Conservation (phyloP, 1,139 yeast species). For the Saccharomycopsis hybrid region DNA sequence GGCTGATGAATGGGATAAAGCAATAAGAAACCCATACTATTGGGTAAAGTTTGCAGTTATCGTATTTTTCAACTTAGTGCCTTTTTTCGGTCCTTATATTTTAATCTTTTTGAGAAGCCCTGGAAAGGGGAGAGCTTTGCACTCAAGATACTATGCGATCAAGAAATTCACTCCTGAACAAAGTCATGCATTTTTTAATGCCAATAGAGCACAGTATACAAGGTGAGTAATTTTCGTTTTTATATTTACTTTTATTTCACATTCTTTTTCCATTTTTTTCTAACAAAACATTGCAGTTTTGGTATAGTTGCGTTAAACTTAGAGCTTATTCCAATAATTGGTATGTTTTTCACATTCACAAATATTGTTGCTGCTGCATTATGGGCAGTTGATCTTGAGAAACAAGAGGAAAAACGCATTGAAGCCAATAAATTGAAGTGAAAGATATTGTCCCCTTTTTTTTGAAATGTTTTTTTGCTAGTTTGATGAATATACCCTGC, state of each 20-base stretch:
- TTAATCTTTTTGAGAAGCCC: slow-evolving; percentile 53
- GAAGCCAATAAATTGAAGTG: slow-evolving; percentile 8
- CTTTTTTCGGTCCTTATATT: slow-evolving; percentile 55
- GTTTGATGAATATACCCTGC: too few species aligned
- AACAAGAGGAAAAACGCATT: slow-evolving; percentile 16
- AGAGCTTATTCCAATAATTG: slow-evolving; percentile 56
- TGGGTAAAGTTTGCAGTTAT: slow-evolving; percentile 24
- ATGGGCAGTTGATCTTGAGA: slow-evolving; percentile 46
- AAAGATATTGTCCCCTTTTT: too few species aligned
- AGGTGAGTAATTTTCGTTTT: too few species aligned
- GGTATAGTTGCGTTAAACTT: slow-evolving; percentile 54
- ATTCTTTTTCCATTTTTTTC: too few species aligned
- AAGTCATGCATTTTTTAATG: slow-evolving; percentile 26
- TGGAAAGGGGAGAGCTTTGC: slow-evolving; percentile 49
- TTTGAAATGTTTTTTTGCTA: too few species aligned
- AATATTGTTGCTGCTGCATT: slow-evolving; percentile 67
- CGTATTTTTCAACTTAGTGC: slow-evolving; percentile 45
- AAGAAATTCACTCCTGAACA: slow-evolving; percentile 47
- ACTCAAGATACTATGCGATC: slow-evolving; percentile 53
- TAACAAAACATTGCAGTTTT: slow-evolving; percentile 30
- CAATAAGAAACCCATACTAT: slow-evolving; percentile 14
- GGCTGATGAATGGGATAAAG: slow-evolving; percentile 9
- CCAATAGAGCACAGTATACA: slow-evolving; percentile 30
- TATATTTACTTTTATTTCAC: too few species aligned
- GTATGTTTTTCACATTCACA: slow-evolving; percentile 57